Evolutionary conservation across 2,329 filamentous ascomycete species (phyloP), one percentile per base, ranked within the genome.

Genomic region (Didymosphaeria variabile): DNA sequence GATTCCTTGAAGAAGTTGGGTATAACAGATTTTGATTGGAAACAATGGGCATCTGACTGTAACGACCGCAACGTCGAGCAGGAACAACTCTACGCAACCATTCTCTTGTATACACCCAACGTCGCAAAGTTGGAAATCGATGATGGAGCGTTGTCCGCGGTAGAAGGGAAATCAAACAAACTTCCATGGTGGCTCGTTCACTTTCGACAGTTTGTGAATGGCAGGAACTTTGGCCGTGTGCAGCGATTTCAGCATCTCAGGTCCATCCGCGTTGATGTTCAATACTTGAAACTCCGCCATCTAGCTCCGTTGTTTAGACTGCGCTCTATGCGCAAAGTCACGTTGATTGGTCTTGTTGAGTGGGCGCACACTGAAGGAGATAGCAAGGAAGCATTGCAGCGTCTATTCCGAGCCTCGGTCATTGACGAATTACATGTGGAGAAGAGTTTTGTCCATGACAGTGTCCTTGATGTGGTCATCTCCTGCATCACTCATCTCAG

Each of bases 41-140:
- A 75, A 57, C 32, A 36, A 1, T 72, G 66, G 67, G 70, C 70
- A 8, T 60, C 62, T 1, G 49, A 62, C 10, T 75, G 71, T 47
- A 74, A 72, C 38, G 50, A 64, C 12, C 26, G 42, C 0, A 9
- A 55, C 12, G 45, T 52, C 15, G 56, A 68, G 19, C 54, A 69
- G 17, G 66, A 74, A 44, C 57, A 60, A 3, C 23, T 75, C 5
- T 66, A 69, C 36, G 63, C 66, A 9, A 66, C 70, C 9, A 68
- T 74, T 5, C 46, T 75, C 29, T 64, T 75, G 45, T 62, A 65
- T 29, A 67, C 67, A 23, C 68, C 70, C 1, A 71, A 75, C n/a
- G 38, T 76, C 10, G 23, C 36, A 2, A 57, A 53, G 10, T 62
- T 72, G 3, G 50, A 59, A 3, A 60, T 72, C 8, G 62, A 66